Evolutionary conservation across 306 rosid species (phyloP), one percentile per base, ranked within the genome.

Genomic region (Begonia masoniana): DNA sequence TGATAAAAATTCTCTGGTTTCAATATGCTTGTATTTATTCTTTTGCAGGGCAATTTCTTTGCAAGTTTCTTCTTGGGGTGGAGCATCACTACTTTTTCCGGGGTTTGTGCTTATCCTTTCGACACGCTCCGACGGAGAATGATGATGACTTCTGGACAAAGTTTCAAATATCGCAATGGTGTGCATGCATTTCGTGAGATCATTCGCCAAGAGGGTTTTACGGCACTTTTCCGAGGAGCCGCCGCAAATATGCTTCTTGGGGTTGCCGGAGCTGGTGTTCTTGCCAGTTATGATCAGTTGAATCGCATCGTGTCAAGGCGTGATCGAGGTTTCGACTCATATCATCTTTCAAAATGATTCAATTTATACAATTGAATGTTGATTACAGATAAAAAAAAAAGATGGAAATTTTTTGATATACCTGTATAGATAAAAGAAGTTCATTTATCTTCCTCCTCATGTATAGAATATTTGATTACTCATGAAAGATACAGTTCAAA

Each of bases 31-130:
- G 46, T 43, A 14, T 16, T 64, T 51, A 41, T 58, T 55, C 71
- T 41, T 66, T 55, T 66, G 31, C 76, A 86, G 99, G 94, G 96
- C 21, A 91, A 70, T 49, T 86, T 91, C 62, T 62, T 91, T 12
- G 99, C 99, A 54, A 78, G 94, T 66, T 91, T 91, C 79, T 67
- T 83, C n/a, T 58, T 86, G 73, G 99, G 99, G 55, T 91, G 96
- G 99, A 86, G 92, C 70, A 64, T 91, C 60, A 91, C 96, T 42
- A 71, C 88, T 0, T 65, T 64, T 55, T 75, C 96, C 2, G 99
- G 96, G 62, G 68, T 91, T 54, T 91, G 94, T 63, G 96, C 96
- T 47, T 86, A 91, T 66, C 99, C 96, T 24, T 91, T 91, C 13
- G 99, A 91, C 76, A 83, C 99, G 12, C 31, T 83, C 56, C 78